Conservation (phyloP, 495 filamentous ascomycete genomes). For the Hypoxylon fragiforme region DNA sequence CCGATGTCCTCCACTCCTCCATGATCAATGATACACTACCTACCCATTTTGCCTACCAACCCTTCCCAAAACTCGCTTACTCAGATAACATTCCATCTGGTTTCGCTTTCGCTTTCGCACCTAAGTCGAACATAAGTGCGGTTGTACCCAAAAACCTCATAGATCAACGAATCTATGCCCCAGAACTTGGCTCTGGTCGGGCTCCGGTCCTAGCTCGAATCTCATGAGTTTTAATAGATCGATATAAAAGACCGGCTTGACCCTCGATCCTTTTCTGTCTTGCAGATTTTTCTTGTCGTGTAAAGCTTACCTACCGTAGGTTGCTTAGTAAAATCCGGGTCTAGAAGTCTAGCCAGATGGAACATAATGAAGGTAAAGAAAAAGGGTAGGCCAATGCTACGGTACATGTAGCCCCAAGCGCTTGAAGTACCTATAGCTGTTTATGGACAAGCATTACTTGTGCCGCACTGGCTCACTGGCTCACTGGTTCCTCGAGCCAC, state of each 20-base stretch:
- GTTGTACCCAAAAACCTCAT: too few species aligned
- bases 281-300: not conserved
- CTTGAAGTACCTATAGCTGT: slow-evolving; percentile 1
- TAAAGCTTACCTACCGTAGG: not conserved
- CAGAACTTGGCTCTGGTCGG: slow-evolving; percentile 11
- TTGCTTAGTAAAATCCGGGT: not conserved
- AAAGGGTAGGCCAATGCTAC: not conserved
- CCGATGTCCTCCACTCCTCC: too few species aligned
- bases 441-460: slow-evolving; percentile 12
- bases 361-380: too few species aligned
- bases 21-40: too few species aligned
- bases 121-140: slow-evolving; percentile 5
- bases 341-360: too few species aligned
- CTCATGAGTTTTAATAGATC: not conserved
- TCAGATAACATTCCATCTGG: too few species aligned
- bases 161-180: slow-evolving; percentile 13
- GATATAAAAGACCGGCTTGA: slow-evolving; percentile 16
- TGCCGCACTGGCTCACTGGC: slow-evolving; percentile 11
- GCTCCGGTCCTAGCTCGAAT: slow-evolving; percentile 2
- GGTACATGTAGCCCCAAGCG: slow-evolving; percentile 5
- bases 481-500: too few species aligned
- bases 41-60: too few species aligned
- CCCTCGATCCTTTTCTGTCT: not conserved
- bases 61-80: too few species aligned
- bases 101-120: slow-evolving; percentile 26